These are phyloP conservation scores for Candida wancherniae DNA, from an alignment of 805 yeast genomes.

Conservation along the genomic window DNA sequence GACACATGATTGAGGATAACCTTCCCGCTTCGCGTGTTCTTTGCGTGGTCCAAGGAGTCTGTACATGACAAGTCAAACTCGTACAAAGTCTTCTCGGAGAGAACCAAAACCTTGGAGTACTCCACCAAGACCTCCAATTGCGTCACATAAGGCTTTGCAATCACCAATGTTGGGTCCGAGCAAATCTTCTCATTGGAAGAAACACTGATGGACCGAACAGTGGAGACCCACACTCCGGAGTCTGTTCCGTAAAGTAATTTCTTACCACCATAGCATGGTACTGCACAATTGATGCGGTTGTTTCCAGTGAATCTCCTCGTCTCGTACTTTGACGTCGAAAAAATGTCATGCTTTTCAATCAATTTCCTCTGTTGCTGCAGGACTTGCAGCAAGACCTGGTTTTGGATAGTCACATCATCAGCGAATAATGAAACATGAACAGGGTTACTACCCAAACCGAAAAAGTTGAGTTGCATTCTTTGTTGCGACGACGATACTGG, in stretches of 20 bases:
- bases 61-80: conserved; percentile 63
- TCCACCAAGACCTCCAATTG: conserved; percentile 92
- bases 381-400: conserved; percentile 74
- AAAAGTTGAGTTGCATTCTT: conserved; percentile 47
- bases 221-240: conserved; percentile 81
- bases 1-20: conserved; percentile 83
- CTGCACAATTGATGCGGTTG: conserved; percentile 83
- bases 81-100: conserved; percentile 76
- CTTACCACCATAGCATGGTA: conserved; percentile 92
- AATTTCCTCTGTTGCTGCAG: conserved; percentile 73
- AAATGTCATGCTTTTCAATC: conserved; percentile 70
- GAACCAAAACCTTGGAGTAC: conserved; percentile 73
- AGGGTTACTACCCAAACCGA: conserved; percentile 51
- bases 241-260: conserved; percentile 88
- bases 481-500: conserved; percentile 23
- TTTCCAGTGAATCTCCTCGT: conserved; percentile 69
- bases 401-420: conserved; percentile 58
- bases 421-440: conserved; percentile 52
- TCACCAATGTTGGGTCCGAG: conserved; percentile 69
- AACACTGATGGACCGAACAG: conserved; percentile 52
- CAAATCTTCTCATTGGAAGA: conserved; percentile 47
- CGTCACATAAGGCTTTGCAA: conserved; percentile 70
- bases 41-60: conserved; percentile 43
- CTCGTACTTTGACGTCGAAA: conserved; percentile 69
- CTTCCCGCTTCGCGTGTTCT: conserved; percentile 61